Base-by-base conservation (phyloP, 1,284 basidiomycete species). In the Grifola frondosa region DNA sequence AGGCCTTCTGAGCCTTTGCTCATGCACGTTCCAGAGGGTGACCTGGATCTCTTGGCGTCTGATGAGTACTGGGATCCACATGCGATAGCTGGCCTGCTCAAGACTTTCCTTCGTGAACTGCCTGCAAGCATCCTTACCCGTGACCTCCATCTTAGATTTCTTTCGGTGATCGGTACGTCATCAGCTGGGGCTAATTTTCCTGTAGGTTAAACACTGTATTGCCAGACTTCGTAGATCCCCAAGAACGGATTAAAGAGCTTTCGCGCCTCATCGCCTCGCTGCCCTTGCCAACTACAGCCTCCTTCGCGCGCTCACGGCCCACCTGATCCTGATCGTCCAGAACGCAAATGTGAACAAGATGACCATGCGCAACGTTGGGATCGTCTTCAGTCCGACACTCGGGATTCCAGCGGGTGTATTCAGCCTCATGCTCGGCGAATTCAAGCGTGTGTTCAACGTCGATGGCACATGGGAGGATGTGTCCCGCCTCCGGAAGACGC, bases 281-380 rank as follows among this genome's bases (percentile, higher is more conserved):
- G 1, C 97, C 96, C 2, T 70, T 95, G 83, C 89, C 53, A 98
- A 99, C 67, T 99, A 98, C 66, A 91, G 88, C 47, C 75, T 99
- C 21, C 79, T 99, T 38, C 86, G 96, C 16, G 92, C 93, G 6
- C 75, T 98, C 40, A 94, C 91, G 10, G 90, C 93, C n/a, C 95
- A 99, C 66, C 75, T 99, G 44, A 97, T 97, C 59, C 78, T 95
- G 42, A 91, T 99, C 57, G 93, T 97, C 34, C 86, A 93, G 64
- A 93, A 97, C 62, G 81, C 91, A 13, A 64, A 80, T 32, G 73
- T 88, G 47, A 98, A 98, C 81, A 99, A 97, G 76, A 99, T 99
- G 97, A 97, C 90, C 32, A 87, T 99, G 80, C 84, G 95, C 25
- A 99, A 99, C 62, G 92, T 99, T 21, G 94, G 95, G 16, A 99